phyloP scores from a whole-genome alignment of 176 grass and related monocot genomes.

The Phragmites australis region DNA sequence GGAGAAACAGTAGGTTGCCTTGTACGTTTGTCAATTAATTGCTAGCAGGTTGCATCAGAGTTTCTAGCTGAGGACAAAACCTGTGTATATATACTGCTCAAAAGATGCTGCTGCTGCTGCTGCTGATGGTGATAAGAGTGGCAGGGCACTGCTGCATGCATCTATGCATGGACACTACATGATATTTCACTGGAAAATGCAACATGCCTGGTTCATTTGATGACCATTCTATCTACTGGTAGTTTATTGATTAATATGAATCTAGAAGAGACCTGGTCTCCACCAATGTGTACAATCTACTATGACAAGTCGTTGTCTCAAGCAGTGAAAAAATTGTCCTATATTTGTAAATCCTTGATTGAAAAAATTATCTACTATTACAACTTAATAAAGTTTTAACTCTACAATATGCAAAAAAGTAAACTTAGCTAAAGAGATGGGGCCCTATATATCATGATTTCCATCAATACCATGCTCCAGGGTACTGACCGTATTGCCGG shows the following conservation, averaged over 20 bases:
- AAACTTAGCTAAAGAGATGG: constrained; percentile 28
- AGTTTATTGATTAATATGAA: constrained; percentile 38
- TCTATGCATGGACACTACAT: constrained; percentile 40
- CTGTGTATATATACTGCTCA: constrained; percentile 76
- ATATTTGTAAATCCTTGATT: neutral
- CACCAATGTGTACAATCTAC: constrained; percentile 25
- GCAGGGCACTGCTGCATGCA: constrained; percentile 43
- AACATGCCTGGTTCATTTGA: constrained; percentile 41
- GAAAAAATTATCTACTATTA: no score
- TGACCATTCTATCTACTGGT: neutral
- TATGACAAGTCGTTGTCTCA: constrained; percentile 34
- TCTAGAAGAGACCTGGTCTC: constrained; percentile 47
- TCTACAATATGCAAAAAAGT: no score
- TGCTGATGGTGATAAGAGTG: constrained; percentile 55
- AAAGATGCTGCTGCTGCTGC: constrained; percentile 59
- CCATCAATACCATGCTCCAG: constrained; percentile 48
- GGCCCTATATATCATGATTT: constrained; percentile 45
- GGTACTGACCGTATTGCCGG: constrained; percentile 55
- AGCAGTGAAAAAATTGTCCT: constrained; percentile 7
- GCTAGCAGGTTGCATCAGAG: constrained; percentile 49
- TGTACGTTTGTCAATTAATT: constrained; percentile 67
- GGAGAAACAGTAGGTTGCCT: constrained; percentile 43
- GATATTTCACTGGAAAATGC: constrained; percentile 60
- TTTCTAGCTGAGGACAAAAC: constrained; percentile 66
- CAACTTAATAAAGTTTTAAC: no score